Evolutionary conservation across 2,329 filamentous ascomycete genomes (phyloP).

Genomic region (Fusarium sp.): DNA sequence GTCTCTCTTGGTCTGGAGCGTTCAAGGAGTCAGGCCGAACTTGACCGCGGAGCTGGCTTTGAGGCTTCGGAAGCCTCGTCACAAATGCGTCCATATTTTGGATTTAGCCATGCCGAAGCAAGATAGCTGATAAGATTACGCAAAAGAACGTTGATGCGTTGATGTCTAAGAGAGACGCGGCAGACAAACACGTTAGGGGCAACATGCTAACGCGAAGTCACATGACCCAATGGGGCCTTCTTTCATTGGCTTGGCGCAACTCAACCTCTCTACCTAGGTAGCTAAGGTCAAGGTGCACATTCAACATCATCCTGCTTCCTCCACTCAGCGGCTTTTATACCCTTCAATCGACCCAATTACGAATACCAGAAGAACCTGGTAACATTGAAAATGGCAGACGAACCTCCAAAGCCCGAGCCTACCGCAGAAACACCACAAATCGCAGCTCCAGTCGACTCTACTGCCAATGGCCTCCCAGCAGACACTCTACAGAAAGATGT

Average conservation of each 20-base stretch:
- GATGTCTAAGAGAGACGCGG: slow-evolving; percentile 31
- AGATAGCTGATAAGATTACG: not conserved
- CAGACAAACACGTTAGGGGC: slow-evolving; percentile 22
- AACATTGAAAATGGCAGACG: slow-evolving; percentile 48
- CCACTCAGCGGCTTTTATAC: slow-evolving; percentile 10
- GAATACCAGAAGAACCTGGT: not conserved
- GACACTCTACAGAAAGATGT: slow-evolving; percentile 52
- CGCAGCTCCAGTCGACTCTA: slow-evolving; percentile 37
- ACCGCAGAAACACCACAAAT: slow-evolving; percentile 36
- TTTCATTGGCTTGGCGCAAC: slow-evolving; percentile 29
- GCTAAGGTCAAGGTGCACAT: not conserved
- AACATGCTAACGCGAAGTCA: slow-evolving; percentile 52
- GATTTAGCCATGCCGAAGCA: slow-evolving; percentile 19
- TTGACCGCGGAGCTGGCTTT: slow-evolving; percentile 21
- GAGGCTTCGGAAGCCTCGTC: slow-evolving; percentile 44
- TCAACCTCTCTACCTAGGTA: slow-evolving; percentile 7
- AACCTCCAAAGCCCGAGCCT: slow-evolving; percentile 38
- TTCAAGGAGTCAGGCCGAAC: slow-evolving; percentile 14
- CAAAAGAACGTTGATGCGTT: not conserved
- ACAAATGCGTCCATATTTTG: slow-evolving; percentile 55
- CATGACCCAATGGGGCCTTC: slow-evolving; percentile 46
- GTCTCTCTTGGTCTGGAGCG: slow-evolving; percentile 35
- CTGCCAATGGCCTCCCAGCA: slow-evolving; percentile 34
- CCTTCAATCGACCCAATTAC: slow-evolving; percentile 13
- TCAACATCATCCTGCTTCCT: slow-evolving; percentile 5